Conservation (phyloP, 2,329 filamentous ascomycete species). For the Beauveria bassiana region DNA sequence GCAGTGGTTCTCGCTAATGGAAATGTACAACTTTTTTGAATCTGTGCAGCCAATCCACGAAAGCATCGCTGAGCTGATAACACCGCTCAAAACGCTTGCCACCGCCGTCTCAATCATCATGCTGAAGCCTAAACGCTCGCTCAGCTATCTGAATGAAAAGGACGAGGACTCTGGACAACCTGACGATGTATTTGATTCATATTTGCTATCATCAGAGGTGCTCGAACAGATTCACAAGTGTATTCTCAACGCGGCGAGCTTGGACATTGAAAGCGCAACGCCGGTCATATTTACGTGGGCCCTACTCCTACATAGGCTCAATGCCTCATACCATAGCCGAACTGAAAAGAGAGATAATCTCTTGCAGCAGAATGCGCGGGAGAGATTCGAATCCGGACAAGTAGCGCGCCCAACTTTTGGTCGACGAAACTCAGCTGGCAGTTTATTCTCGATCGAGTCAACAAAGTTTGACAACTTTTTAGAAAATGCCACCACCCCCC, state of each 20-base stretch:
- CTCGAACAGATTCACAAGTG: slow-evolving; percentile 67
- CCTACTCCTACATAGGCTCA: slow-evolving; percentile 63
- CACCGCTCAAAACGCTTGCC: slow-evolving; percentile 61
- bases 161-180: slow-evolving; percentile 29
- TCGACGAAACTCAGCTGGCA: slow-evolving; percentile 52
- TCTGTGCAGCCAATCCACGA: slow-evolving; percentile 41
- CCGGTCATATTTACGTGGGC: slow-evolving; percentile 78
- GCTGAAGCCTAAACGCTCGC: slow-evolving; percentile 55
- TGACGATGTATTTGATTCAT: slow-evolving; percentile 41
- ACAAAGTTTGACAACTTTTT: slow-evolving; percentile 53
- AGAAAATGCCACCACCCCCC: slow-evolving; percentile 39
- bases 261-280: slow-evolving; percentile 53
- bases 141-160: slow-evolving; percentile 33
- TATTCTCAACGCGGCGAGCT: slow-evolving; percentile 52
- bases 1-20: slow-evolving; percentile 70
- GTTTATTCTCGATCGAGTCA: slow-evolving; percentile 54
- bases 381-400: slow-evolving; percentile 45
- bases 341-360: slow-evolving; percentile 53
- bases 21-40: slow-evolving; percentile 61
- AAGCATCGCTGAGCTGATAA: slow-evolving; percentile 41
- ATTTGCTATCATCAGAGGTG: slow-evolving; percentile 61
- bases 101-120: slow-evolving; percentile 65
- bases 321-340: slow-evolving; percentile 52
- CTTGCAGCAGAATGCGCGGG: slow-evolving; percentile 50
- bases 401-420: slow-evolving; percentile 31